Percentiles rank a stretch among this genome's conserved stretches.
These are phyloP conservation scores for Venturia aucupariae DNA, from an alignment of 2,329 filamentous ascomycete genomes.

Conservation along the genomic window DNA sequence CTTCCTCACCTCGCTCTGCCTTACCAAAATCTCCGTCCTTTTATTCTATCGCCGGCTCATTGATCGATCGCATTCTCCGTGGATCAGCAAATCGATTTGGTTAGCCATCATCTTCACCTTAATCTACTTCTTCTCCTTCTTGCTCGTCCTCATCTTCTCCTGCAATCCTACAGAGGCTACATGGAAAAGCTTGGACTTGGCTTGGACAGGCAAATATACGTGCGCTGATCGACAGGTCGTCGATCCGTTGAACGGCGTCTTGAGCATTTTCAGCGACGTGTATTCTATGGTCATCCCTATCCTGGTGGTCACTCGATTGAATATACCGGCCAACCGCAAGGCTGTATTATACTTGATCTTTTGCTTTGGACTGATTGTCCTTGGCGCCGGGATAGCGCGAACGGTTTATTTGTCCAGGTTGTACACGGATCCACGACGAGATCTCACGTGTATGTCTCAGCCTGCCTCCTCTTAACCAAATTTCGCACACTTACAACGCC, in stretches of 20 bases:
- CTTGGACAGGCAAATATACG: constrained; percentile 1
- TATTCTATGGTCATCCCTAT: constrained; percentile 20
- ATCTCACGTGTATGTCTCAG: constrained; percentile 20
- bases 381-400: constrained; percentile 24
- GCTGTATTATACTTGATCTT: constrained; percentile 16
- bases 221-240: constrained; percentile 18
- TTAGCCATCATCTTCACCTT: constrained; percentile 20
- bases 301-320: constrained; percentile 18
- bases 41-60: constrained; percentile 25
- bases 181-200: constrained; percentile 25
- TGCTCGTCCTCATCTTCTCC: constrained; percentile 23
- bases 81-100: constrained; percentile 20
- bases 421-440: constrained; percentile 16
- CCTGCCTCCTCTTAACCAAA: background rate
- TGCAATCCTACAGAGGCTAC: constrained; percentile 25
- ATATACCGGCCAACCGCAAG: constrained; percentile 19
- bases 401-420: constrained; percentile 23
- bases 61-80: constrained; percentile 15
- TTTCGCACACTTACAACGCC: background rate
- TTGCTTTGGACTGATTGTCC: constrained; percentile 17
- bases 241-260: constrained; percentile 19
- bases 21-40: constrained; percentile 25
- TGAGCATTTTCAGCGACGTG: constrained; percentile 18
- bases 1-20: constrained; percentile 22
- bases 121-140: constrained; percentile 19